Conservation (phyloP, 495 filamentous ascomycete species). For the Aspergillus cavernicola region DNA sequence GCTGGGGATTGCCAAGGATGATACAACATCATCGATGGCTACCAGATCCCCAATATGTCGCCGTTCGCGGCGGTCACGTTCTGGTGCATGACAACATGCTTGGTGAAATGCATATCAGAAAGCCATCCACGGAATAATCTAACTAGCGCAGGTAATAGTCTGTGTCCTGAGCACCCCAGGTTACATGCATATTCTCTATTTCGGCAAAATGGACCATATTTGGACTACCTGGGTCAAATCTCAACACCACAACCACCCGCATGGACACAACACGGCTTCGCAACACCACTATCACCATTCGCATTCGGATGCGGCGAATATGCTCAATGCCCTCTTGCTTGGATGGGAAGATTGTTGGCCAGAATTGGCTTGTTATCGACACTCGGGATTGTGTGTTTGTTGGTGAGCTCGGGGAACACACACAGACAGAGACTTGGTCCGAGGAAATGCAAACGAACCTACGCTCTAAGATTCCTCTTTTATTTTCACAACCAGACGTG, state of each 20-base stretch:
- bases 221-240: not conserved
- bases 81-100: not conserved
- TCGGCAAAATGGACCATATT: not conserved
- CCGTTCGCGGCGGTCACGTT: not conserved
- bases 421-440: too few relatives aligned
- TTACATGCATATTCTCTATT: conserved; percentile 4
- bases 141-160: not conserved
- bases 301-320: too few relatives aligned
- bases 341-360: not conserved
- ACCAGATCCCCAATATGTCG: not conserved
- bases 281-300: too few relatives aligned
- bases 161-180: not conserved
- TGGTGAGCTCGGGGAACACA: not conserved
- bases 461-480: not conserved
- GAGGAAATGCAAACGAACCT: not conserved
- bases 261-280: not conserved
- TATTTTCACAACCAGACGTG: not conserved
- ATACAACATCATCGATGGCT: not conserved
- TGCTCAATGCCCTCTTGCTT: too few relatives aligned
- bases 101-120: not conserved
- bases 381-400: not conserved
- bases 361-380: not conserved
- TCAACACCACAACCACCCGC: not conserved
- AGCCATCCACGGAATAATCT: not conserved
- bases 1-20: not conserved